A percentile compares a stretch with the other conserved stretches of the same genome.
Evolutionary conservation across 768 basidiomycete species (phyloP).

Genomic region (Podaxis rugospora): DNA sequence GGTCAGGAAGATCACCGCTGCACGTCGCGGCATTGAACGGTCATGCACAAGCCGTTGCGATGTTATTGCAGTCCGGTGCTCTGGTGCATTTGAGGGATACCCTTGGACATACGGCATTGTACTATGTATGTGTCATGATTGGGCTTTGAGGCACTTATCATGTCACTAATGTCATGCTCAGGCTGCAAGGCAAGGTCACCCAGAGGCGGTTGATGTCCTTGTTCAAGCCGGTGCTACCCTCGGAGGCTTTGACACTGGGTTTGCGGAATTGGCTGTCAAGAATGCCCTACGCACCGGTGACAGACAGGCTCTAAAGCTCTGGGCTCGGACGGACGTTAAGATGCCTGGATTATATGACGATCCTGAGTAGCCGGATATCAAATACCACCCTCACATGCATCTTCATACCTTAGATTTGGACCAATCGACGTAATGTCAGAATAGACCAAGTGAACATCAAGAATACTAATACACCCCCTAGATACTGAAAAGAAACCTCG

Average conservation of each 20-base stretch:
- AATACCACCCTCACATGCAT: not conserved
- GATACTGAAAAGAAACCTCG: not conserved
- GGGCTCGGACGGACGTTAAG: constrained; percentile 50
- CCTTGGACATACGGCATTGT: constrained; percentile 80
- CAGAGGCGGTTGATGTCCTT: constrained; percentile 55
- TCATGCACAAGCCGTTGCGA: constrained; percentile 33
- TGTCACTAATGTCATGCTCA: not conserved
- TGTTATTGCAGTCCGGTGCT: constrained; percentile 69
- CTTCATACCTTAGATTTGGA: not conserved
- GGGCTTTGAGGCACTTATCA: not conserved
- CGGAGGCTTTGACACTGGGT: constrained; percentile 64
- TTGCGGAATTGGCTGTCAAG: constrained; percentile 42
- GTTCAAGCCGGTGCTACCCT: constrained; percentile 73
- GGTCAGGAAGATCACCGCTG: constrained; percentile 71
- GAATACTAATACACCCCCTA: not conserved
- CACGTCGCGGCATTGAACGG: constrained; percentile 79
- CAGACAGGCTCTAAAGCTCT: constrained; percentile 39
- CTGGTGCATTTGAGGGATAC: constrained; percentile 78
- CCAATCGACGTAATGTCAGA: not conserved
- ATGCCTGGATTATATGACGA: constrained; percentile 3
- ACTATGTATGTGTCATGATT: constrained; percentile 52
- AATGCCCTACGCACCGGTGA: constrained; percentile 36
- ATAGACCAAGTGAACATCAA: not conserved
- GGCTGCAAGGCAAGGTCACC: constrained; percentile 74
- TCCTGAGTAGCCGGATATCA: not conserved